Conservation (phyloP, 148 eudicot species). For the Spergularia bocconei region DNA sequence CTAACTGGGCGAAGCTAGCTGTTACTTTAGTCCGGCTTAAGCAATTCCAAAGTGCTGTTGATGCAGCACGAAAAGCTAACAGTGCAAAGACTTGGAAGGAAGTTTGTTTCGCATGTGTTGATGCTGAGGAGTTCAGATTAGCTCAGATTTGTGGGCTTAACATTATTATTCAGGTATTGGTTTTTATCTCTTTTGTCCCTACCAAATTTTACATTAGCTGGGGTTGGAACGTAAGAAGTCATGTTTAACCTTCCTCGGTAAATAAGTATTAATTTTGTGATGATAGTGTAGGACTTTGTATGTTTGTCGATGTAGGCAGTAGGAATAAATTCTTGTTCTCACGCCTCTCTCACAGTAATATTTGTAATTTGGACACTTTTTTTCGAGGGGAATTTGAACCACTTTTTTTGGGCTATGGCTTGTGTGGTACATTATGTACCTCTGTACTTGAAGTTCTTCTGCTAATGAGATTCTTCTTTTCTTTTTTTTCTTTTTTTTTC, state of each 20-base stretch:
- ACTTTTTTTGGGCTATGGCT: too few species aligned
- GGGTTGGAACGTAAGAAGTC: neutral
- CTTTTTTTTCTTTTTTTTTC: too few species aligned
- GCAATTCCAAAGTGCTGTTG: constrained; percentile 98
- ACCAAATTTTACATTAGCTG: neutral
- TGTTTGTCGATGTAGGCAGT: neutral
- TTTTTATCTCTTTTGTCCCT: neutral
- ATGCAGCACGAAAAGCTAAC: constrained; percentile 96
- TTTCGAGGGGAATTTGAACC: too few species aligned
- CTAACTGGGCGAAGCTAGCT: constrained; percentile 97
- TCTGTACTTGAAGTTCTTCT: neutral
- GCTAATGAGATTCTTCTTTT: neutral
- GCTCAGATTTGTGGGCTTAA: constrained; percentile 98
- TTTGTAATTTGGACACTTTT: neutral
- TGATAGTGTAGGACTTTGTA: neutral
- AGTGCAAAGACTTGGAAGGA: constrained; percentile 98
- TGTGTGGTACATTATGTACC: neutral
- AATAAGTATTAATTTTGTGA: neutral
- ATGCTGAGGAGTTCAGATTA: constrained; percentile 98
- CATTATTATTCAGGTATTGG: constrained; percentile 74
- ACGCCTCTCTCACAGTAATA: constrained; percentile 3
- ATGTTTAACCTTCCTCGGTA: neutral
- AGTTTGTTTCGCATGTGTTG: constrained; percentile 98
- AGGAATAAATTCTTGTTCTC: neutral
- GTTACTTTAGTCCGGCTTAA: constrained; percentile 75